phyloP scores from a whole-genome alignment of 441 rosid species.

The Daphne laureola region DNA sequence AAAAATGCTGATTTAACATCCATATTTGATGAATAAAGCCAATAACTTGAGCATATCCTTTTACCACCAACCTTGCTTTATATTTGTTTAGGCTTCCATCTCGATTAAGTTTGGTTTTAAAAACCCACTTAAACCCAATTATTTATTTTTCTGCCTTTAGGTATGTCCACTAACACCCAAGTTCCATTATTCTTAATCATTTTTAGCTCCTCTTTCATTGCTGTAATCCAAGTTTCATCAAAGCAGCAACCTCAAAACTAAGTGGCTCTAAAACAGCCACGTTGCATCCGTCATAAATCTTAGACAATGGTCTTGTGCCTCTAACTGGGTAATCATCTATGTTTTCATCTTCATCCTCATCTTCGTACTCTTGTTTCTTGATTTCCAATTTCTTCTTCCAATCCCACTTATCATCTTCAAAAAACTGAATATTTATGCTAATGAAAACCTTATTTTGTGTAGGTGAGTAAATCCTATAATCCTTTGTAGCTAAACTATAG shows the following conservation, averaged over 20 bases:
- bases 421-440: no score
- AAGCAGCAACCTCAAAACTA: neutral
- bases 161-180: neutral
- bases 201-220: neutral
- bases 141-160: neutral
- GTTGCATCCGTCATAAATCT: neutral
- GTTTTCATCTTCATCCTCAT: neutral
- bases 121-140: slow-evolving; percentile 6
- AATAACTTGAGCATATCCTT: neutral
- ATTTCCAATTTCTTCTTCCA: no score
- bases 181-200: neutral
- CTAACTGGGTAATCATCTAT: neutral
- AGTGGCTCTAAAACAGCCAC: neutral
- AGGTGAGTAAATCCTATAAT: no score
- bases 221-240: neutral
- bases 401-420: no score
- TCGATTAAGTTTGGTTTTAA: neutral
- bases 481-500: no score
- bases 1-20: neutral
- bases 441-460: no score
- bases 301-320: neutral
- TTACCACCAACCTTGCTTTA: no score
- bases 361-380: no score
- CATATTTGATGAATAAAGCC: neutral
- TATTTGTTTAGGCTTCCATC: neutral